These are phyloP conservation scores for Eimeria brunetti DNA, from an alignment of 169 alveolate genomes.

Conservation along the genomic window DNA sequence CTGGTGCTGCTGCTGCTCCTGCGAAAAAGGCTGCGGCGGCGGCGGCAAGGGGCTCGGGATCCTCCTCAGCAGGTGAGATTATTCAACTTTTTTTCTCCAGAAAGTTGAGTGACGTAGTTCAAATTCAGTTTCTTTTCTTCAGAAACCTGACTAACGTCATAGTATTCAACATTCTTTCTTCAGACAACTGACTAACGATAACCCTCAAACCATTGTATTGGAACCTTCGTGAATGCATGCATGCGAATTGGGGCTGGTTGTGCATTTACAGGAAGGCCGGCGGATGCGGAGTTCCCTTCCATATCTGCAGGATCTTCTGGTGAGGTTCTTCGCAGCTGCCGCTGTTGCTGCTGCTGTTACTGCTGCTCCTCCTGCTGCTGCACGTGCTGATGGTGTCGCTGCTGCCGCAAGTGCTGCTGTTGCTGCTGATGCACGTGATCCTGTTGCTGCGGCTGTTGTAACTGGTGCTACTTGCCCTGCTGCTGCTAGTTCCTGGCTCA, in stretches of 20 bases:
- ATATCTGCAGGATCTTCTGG: not conserved
- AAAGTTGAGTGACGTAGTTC: not conserved
- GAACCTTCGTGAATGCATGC: not conserved
- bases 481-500: no score
- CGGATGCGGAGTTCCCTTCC: slow-evolving; percentile 42
- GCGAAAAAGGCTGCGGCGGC: slow-evolving; percentile 11
- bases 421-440: no score
- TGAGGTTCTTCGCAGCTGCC: not conserved
- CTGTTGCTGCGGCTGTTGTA: not conserved
- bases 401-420: no score
- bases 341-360: not conserved
- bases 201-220: not conserved
- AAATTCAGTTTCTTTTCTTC: no score
- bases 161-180: not conserved
- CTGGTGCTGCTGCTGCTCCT: not conserved
- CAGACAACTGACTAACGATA: not conserved
- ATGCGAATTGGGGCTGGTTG: not conserved
- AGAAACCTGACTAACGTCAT: no score
- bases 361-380: not conserved
- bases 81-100: not conserved
- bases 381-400: not conserved
- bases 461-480: not conserved
- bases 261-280: slow-evolving; percentile 25
- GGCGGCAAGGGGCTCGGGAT: not conserved
- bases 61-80: not conserved